These are phyloP conservation scores for Rhizoclosmatium globosum DNA, from an alignment of 192 early-diverging fungal species.

Conservation along the genomic window DNA sequence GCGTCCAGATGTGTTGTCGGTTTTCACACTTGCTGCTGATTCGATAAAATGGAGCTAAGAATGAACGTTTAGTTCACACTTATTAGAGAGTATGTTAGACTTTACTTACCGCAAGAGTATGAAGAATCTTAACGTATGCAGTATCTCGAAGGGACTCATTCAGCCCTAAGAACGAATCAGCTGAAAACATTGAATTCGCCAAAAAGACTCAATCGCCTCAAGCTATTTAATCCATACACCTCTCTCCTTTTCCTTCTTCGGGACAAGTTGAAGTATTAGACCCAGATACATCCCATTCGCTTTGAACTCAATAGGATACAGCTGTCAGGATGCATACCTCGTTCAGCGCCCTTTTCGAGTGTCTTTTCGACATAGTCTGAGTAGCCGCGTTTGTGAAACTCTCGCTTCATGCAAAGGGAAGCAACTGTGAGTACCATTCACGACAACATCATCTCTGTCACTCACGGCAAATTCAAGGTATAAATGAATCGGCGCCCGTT, in stretches of 20 bases:
- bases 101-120: constrained; percentile 24
- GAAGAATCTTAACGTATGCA: constrained; percentile 24
- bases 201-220: no score
- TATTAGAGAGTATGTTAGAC: not conserved
- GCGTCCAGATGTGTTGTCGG: not conserved
- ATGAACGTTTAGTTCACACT: not conserved
- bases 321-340: not conserved
- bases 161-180: not conserved
- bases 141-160: constrained; percentile 9
- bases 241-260: no score
- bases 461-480: constrained; percentile 76
- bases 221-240: no score
- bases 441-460: not conserved
- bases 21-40: not conserved
- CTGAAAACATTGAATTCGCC: no score
- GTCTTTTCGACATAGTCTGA: constrained; percentile 33
- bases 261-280: no score
- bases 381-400: constrained; percentile 19
- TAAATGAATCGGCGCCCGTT: constrained; percentile 67
- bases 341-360: constrained; percentile 30
- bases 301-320: no score
- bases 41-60: constrained; percentile 29
- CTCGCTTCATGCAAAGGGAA: constrained; percentile 9
- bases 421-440: not conserved
- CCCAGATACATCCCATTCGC: no score